These are phyloP conservation scores for Primulina tabacum DNA, from an alignment of 257 asterid species.

Conservation along the genomic window DNA sequence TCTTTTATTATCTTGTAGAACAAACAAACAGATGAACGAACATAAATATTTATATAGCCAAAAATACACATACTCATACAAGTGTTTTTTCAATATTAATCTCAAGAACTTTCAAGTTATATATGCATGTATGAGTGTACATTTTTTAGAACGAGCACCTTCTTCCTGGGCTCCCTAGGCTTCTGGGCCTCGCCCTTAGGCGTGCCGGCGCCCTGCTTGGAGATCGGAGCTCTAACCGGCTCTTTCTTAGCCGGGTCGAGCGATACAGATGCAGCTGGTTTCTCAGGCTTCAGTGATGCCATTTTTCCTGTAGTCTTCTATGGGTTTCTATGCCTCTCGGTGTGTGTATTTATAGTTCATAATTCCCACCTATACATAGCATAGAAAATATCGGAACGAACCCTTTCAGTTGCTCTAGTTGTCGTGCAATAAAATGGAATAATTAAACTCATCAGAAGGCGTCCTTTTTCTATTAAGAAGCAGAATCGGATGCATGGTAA, in stretches of 20 bases:
- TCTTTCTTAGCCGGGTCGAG: not conserved
- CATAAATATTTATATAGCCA: too few species aligned
- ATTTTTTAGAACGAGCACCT: not conserved
- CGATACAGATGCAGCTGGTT: not conserved
- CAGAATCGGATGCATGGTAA: not conserved
- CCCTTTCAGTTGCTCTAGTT: not conserved
- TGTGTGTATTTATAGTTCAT: not conserved
- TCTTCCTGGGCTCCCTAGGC: not conserved
- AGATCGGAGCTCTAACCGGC: not conserved
- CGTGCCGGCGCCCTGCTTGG: not conserved
- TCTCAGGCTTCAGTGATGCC: slow-evolving; percentile 1
- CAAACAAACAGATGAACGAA: too few species aligned
- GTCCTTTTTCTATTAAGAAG: not conserved
- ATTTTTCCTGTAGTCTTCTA: not conserved
- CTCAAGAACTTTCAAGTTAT: too few species aligned
- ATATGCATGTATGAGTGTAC: too few species aligned
- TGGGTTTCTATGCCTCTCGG: not conserved
- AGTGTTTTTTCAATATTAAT: too few species aligned
- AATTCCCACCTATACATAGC: not conserved
- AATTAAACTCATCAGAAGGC: too few species aligned
- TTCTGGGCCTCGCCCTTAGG: not conserved
- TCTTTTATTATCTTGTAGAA: too few species aligned
- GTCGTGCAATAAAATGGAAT: not conserved
- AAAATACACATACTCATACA: too few species aligned
- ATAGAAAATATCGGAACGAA: not conserved